Base-by-base conservation (phyloP, 129 eudicot species). In the Oenanthe sinensis region DNA sequence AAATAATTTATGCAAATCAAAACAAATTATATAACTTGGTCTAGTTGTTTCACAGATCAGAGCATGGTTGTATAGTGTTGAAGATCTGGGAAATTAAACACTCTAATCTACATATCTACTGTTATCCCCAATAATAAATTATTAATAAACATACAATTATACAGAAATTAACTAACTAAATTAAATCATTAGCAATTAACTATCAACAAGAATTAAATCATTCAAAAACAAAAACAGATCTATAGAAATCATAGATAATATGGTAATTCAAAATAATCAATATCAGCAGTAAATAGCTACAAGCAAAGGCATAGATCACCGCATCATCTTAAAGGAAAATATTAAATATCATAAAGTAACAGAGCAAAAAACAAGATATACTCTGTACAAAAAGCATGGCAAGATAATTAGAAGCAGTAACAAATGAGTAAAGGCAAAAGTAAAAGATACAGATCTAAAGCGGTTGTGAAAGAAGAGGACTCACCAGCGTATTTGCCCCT, bases 401-500 rank as follows among this genome's bases (percentile, higher is more conserved):
- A 14, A 67, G 16, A 30, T 67, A 8, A 11, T 30, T 69, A 16
- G 0, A 28, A 28, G 9, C 20, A 30, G 30, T 30, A 2, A 67
- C 4, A 24, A 37, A 30, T 4, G 9, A 69, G n/a, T 33, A 5
- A 0, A 65, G 28, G 19, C 43, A 65, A 65, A 4, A 26, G 2
- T 6, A 26, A 65, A 24, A 65, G 0, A 65, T 24, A 11, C 20
- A 67, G 43, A 67, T 26, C 39, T 67, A 3, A 14, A 8, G 15
- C 1, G 13, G 19, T 14, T 26, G 39, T 28, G 72, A 67, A 14
- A 14, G 71, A 9, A 12, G 43, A 67, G 43, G 72, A 67, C 72
- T 67, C 3, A 67, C 72, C 72, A 15, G 72, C 72, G 42, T 67
- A 67, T 67, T 67, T 67, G 43, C 72, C 72, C 72, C 43, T 67